A percentile compares a stretch with the other conserved stretches of the same genome.
Conservation (phyloP, 306 rosid species). For the Inga laurina region DNA sequence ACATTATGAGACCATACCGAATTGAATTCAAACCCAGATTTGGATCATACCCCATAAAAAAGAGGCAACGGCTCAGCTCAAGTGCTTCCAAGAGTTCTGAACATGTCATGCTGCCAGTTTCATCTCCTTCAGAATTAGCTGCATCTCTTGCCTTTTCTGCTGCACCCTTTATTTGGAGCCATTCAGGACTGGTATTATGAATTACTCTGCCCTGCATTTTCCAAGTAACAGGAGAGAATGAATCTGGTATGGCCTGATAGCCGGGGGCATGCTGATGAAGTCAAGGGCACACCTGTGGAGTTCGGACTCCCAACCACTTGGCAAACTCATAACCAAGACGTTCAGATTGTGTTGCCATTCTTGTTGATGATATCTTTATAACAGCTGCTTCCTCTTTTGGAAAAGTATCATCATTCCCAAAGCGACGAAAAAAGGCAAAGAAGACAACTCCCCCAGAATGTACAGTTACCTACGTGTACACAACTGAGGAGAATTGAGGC, state of each 20-base stretch:
- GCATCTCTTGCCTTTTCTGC: constrained; percentile 79
- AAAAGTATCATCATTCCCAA: constrained; percentile 43
- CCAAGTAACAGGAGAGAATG: constrained; percentile 31
- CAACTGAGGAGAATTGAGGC: constrained; percentile 39
- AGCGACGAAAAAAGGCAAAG: constrained; percentile 76
- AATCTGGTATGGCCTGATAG: constrained; percentile 21
- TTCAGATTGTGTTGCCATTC: constrained; percentile 95
- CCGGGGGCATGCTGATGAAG: constrained; percentile 22
- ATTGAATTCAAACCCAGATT: constrained; percentile 17
- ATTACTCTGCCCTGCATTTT: constrained; percentile 79
- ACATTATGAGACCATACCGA: constrained; percentile 4
- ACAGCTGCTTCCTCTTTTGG: constrained; percentile 86
- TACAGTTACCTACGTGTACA: constrained; percentile 77
- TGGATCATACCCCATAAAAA: constrained; percentile 70
- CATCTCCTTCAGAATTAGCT: constrained; percentile 74
- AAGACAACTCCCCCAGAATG: constrained; percentile 97
- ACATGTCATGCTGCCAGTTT: constrained; percentile 82
- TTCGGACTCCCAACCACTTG: constrained; percentile 80
- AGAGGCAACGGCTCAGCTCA: constrained; percentile 89
- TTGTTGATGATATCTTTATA: constrained; percentile 84
- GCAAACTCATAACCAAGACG: constrained; percentile 95
- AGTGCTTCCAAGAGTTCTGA: constrained; percentile 96
- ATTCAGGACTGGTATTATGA: constrained; percentile 78
- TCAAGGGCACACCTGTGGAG: constrained; percentile 69
- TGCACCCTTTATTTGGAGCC: constrained; percentile 95